Evolutionary conservation across 768 basidiomycete genomes (phyloP).

Genomic region (Amanita muscaria): DNA sequence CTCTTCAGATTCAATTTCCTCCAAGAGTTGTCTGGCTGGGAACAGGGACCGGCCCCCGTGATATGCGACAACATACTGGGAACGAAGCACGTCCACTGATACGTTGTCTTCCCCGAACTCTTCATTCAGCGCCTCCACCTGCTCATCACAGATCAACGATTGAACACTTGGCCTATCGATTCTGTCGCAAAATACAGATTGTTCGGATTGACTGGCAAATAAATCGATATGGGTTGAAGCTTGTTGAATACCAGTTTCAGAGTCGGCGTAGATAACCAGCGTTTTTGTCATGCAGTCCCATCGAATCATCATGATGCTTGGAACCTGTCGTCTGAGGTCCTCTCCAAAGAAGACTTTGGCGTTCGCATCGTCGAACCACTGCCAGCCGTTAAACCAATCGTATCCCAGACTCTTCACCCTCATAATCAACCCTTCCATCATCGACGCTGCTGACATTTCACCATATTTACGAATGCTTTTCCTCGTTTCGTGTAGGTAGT

Average conservation of each 20-base stretch:
- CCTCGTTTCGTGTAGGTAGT: slow-evolving; percentile 30
- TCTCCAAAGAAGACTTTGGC: background rate
- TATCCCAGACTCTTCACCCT: background rate
- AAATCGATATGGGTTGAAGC: background rate
- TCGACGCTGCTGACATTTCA: too few species aligned
- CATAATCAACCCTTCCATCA: too few species aligned
- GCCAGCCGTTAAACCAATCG: slow-evolving; percentile 1
- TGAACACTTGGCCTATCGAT: background rate
- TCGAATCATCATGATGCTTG: background rate
- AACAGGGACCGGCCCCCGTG: background rate
- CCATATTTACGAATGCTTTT: background rate
- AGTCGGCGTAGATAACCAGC: background rate
- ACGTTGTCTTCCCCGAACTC: background rate
- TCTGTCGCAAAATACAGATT: background rate
- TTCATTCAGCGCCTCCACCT: background rate
- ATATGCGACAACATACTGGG: background rate
- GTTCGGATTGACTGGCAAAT: background rate
- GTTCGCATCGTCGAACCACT: background rate
- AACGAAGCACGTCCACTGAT: slow-evolving; percentile 1
- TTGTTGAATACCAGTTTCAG: background rate
- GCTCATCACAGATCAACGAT: background rate
- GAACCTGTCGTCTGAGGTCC: background rate
- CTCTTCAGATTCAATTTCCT: too few species aligned
- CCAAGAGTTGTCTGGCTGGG: background rate
- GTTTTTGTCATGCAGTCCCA: background rate